phyloP scores from a whole-genome alignment of 768 basidiomycete species.

The Lentinula sp. region DNA sequence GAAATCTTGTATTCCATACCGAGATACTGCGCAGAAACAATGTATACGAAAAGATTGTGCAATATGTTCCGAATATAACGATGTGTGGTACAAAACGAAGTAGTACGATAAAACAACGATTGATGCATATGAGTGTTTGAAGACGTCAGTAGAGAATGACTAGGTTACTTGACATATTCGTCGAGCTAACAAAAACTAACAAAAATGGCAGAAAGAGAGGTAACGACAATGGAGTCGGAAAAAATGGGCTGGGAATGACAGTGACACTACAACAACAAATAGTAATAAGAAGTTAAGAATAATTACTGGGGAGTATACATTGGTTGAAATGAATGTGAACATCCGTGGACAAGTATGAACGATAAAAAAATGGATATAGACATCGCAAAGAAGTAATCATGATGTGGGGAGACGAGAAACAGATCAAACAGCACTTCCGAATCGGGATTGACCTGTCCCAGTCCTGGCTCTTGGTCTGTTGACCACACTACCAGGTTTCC shows the following conservation, averaged over 20 bases:
- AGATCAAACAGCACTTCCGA: constrained; percentile 45
- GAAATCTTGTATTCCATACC: not conserved
- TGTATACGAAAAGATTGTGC: not conserved
- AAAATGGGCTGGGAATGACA: constrained; percentile 5
- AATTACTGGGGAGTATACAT: not conserved
- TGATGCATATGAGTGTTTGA: not conserved
- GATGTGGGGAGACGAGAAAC: not conserved
- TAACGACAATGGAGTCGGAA: constrained; percentile 3
- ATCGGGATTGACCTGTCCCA: constrained; percentile 53
- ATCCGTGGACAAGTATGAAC: not conserved
- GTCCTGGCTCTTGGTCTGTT: constrained; percentile 64
- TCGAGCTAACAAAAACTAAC: constrained; percentile 20
- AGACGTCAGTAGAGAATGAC: too few relatives aligned
- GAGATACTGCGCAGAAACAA: not conserved
- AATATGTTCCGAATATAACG: not conserved
- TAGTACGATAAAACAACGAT: not conserved
- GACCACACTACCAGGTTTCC: constrained; percentile 35
- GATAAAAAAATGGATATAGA: not conserved
- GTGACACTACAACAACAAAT: not conserved
- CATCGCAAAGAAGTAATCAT: too few relatives aligned
- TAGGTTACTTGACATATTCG: not conserved
- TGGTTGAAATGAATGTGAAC: not conserved
- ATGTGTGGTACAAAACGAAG: not conserved
- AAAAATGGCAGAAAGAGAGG: constrained; percentile 11
- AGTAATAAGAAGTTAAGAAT: constrained; percentile 5